Evolutionary conservation across 164 flowering plant species (phyloP).

Genomic region (Tetrastigma voinierianum): DNA sequence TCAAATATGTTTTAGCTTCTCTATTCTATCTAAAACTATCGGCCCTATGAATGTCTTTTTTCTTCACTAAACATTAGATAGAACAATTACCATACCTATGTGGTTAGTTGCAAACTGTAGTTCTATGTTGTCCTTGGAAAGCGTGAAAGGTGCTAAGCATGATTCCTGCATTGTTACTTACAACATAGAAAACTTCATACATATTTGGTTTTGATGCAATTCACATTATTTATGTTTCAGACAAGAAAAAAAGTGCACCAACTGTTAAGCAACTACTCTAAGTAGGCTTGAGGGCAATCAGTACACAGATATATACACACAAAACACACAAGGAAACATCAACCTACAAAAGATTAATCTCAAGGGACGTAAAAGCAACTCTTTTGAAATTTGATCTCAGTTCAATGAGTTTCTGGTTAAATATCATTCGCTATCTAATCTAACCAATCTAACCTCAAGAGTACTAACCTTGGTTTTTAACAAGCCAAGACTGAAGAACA

Average conservation of each 20-base stretch:
- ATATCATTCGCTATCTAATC: background rate
- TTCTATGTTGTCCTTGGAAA: constrained; percentile 67
- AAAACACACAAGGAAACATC: too few species aligned
- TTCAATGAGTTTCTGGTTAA: background rate
- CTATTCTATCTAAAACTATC: too few species aligned
- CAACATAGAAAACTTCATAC: background rate
- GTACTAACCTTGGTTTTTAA: background rate
- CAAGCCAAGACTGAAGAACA: background rate
- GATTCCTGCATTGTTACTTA: constrained; percentile 77
- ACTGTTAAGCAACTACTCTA: background rate
- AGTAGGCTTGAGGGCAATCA: too few species aligned
- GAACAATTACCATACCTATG: constrained; percentile 36
- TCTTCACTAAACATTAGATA: too few species aligned
- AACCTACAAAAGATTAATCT: too few species aligned
- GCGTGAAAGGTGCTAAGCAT: constrained; percentile 68
- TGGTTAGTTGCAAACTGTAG: constrained; percentile 81
- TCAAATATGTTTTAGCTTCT: too few species aligned
- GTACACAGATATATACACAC: too few species aligned
- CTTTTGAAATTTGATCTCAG: background rate
- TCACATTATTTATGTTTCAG: background rate
- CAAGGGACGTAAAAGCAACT: background rate
- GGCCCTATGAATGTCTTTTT: too few species aligned
- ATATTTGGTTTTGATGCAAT: background rate
- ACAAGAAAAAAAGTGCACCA: background rate
- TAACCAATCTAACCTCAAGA: background rate